phyloP scores from a whole-genome alignment of 2,329 filamentous ascomycete species.

The Ophiostoma tasmaniense region DNA sequence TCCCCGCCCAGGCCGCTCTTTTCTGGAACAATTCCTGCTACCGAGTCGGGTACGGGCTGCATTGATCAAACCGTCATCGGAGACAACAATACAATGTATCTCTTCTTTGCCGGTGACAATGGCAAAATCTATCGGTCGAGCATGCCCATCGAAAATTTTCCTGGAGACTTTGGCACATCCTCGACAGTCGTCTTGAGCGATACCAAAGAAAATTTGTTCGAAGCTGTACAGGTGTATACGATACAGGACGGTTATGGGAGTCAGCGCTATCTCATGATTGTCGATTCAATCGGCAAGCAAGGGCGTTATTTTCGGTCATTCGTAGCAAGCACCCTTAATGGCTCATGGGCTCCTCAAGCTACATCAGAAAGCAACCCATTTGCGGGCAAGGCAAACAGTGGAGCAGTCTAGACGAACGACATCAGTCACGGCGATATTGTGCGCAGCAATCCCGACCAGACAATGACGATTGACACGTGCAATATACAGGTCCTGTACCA shows the following conservation, averaged over 20 bases:
- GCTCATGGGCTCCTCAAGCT: neutral
- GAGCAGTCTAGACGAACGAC: neutral
- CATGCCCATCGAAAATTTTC: neutral
- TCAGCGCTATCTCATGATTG: neutral
- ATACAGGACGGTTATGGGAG: neutral
- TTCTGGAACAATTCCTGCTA: neutral
- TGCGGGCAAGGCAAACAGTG: neutral
- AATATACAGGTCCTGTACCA: neutral
- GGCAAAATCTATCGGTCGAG: neutral
- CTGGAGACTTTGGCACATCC: too few species aligned
- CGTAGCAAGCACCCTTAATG: neutral
- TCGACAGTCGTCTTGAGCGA: neutral
- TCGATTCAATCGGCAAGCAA: neutral
- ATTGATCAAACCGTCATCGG: neutral
- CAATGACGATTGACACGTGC: neutral
- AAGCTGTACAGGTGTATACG: neutral
- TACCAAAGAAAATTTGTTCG: neutral
- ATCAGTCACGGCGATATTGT: neutral
- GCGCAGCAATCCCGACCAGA: neutral
- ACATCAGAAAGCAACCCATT: neutral
- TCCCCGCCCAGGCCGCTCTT: neutral
- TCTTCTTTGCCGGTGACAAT: neutral
- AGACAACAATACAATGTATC: neutral
- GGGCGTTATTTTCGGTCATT: neutral
- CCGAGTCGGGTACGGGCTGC: neutral